Percentiles rank a stretch among this genome's conserved stretches.
Conservation (phyloP, 345 rosid species). For the Euphorbia peplus region DNA sequence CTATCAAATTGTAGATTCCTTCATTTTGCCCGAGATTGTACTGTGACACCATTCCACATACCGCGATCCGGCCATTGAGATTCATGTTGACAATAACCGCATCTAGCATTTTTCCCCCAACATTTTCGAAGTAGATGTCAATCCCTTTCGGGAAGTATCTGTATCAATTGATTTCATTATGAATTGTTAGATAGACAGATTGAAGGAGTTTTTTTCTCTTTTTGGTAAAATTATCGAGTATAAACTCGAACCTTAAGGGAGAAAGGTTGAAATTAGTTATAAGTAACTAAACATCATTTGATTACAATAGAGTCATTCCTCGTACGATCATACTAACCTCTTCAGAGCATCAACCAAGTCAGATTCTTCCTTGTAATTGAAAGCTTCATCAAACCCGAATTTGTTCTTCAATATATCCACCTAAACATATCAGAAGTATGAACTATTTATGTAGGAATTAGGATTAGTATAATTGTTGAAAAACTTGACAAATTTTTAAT, state of each 20-base stretch:
- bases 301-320: not conserved
- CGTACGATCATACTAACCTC: slow-evolving; percentile 5
- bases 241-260: too few relatives aligned
- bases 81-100: slow-evolving; percentile 55
- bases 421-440: not conserved
- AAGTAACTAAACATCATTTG: too few relatives aligned
- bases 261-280: too few relatives aligned
- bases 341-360: slow-evolving; percentile 24
- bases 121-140: slow-evolving; percentile 54
- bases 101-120: slow-evolving; percentile 56
- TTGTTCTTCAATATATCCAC: slow-evolving; percentile 22
- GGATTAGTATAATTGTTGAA: too few relatives aligned
- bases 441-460: too few relatives aligned
- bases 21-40: slow-evolving; percentile 28
- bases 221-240: too few relatives aligned
- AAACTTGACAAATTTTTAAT: too few relatives aligned
- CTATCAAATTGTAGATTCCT: slow-evolving; percentile 29
- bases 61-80: slow-evolving; percentile 37
- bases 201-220: not conserved
- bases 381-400: slow-evolving; percentile 24
- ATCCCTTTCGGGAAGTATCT: slow-evolving; percentile 59
- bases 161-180: not conserved
- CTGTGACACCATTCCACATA: slow-evolving; percentile 60
- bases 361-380: slow-evolving; percentile 22
- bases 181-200: too few relatives aligned